Percentiles rank a stretch among this genome's conserved stretches.
Evolutionary conservation across 331 rosid genomes (phyloP).

Genomic region (Saraca asoca): DNA sequence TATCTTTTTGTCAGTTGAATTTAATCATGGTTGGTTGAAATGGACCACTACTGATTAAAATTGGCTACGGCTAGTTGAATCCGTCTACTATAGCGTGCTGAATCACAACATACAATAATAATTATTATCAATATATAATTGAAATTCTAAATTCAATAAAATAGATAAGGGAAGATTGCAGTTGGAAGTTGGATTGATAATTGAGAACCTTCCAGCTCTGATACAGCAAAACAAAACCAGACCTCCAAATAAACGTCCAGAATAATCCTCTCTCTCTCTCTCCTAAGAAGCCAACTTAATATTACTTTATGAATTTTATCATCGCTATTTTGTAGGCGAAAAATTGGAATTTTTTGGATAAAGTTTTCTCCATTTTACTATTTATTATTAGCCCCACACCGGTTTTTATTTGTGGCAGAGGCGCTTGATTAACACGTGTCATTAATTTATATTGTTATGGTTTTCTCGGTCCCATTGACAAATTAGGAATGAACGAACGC

Average conservation of each 20-base stretch:
- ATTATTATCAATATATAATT: no score
- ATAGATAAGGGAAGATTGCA: conserved; percentile 38
- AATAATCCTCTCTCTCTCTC: neutral
- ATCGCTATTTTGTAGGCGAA: neutral
- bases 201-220: conserved; percentile 44
- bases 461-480: neutral
- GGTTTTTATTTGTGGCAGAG: neutral
- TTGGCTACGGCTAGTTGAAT: no score
- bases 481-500: conserved; percentile 6
- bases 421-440: conserved; percentile 36
- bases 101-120: no score
- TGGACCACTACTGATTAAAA: no score
- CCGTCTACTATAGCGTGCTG: no score
- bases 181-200: conserved; percentile 38
- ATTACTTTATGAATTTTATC: neutral
- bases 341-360: neutral
- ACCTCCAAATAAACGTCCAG: conserved; percentile 35
- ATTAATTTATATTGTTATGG: neutral
- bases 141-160: no score
- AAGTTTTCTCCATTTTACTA: neutral
- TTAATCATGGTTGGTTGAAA: no score
- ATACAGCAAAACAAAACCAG: conserved; percentile 43
- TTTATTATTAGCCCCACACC: conserved; percentile 16
- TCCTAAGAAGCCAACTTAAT: neutral
- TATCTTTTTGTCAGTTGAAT: no score